These are phyloP conservation scores for Xanthoparmelia taractica DNA, from an alignment of 495 filamentous ascomycete species.

Conservation along the genomic window DNA sequence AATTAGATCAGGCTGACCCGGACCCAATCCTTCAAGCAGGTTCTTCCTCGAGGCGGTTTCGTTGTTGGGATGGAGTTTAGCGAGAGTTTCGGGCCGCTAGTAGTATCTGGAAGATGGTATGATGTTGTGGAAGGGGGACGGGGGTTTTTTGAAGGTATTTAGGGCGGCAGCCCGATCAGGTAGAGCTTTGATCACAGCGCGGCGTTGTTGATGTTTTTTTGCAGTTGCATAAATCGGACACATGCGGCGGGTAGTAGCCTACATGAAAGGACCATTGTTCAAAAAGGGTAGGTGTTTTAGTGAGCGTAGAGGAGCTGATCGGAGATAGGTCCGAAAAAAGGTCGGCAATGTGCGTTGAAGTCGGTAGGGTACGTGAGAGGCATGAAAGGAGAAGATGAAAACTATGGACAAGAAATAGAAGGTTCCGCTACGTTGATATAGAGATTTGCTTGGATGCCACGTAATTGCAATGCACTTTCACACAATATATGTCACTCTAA, in stretches of 20 bases:
- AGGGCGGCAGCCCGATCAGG: constrained; percentile 10
- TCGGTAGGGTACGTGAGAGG: neutral
- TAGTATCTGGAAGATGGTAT: neutral
- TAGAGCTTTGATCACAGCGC: constrained; percentile 4
- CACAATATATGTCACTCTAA: neutral
- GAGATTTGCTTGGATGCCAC: neutral
- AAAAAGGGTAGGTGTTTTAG: neutral
- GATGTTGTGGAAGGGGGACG: neutral
- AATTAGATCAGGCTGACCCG: no score
- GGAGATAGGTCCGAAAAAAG: neutral
- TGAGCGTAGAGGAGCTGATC: neutral
- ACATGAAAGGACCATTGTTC: neutral
- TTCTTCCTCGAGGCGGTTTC: neutral
- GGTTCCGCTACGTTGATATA: neutral
- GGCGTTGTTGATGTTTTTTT: neutral
- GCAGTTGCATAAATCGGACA: neutral
- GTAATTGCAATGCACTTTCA: neutral
- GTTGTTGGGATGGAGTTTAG: neutral
- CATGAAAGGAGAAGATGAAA: neutral
- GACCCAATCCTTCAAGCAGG: neutral
- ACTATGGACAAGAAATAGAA: constrained; percentile 12
- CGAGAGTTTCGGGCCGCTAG: no score
- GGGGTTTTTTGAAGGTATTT: constrained; percentile 1
- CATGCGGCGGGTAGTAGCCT: neutral
- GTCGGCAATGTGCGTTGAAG: neutral